Conservation (phyloP, 495 filamentous ascomycete genomes). For the Cladorrhinum samala region DNA sequence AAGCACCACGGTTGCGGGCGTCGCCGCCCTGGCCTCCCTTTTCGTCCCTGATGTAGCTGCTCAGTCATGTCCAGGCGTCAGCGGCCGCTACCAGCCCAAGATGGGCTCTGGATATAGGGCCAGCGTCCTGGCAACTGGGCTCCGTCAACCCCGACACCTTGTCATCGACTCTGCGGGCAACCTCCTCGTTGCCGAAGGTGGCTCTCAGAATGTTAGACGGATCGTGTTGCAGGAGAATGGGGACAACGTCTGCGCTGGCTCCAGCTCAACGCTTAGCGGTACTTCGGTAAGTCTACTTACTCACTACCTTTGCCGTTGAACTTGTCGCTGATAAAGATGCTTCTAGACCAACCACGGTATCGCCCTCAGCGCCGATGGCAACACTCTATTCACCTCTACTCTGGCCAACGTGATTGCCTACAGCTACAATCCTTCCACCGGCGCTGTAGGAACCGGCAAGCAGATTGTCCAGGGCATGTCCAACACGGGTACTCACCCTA, state of each 20-base stretch:
- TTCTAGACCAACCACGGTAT: constrained; percentile 58
- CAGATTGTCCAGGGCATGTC: constrained; percentile 50
- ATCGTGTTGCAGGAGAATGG: constrained; percentile 42
- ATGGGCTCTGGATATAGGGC: constrained; percentile 48
- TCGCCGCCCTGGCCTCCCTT: constrained; percentile 2
- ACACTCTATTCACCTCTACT: constrained; percentile 56
- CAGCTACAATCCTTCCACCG: constrained; percentile 46
- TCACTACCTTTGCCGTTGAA: not conserved
- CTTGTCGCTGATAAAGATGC: not conserved
- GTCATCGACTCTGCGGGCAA: constrained; percentile 51
- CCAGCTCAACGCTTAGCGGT: constrained; percentile 33
- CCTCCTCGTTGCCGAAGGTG: constrained; percentile 50
- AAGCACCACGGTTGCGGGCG: constrained; percentile 1
- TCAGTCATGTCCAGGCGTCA: constrained; percentile 14
- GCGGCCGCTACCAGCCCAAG: constrained; percentile 22
- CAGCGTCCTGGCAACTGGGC: constrained; percentile 44
- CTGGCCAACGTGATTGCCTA: constrained; percentile 49
- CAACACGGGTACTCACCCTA: constrained; percentile 43
- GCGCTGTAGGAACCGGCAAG: constrained; percentile 37
- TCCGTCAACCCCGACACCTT: constrained; percentile 48
- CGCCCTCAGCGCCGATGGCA: constrained; percentile 52
- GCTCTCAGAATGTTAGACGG: constrained; percentile 42
- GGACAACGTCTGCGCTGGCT: constrained; percentile 40
- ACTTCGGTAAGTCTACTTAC: constrained; percentile 30
- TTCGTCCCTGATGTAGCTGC: constrained; percentile 7